Conservation (phyloP, 192 early-diverging fungal genomes). For the Backusella psychrophila region DNA sequence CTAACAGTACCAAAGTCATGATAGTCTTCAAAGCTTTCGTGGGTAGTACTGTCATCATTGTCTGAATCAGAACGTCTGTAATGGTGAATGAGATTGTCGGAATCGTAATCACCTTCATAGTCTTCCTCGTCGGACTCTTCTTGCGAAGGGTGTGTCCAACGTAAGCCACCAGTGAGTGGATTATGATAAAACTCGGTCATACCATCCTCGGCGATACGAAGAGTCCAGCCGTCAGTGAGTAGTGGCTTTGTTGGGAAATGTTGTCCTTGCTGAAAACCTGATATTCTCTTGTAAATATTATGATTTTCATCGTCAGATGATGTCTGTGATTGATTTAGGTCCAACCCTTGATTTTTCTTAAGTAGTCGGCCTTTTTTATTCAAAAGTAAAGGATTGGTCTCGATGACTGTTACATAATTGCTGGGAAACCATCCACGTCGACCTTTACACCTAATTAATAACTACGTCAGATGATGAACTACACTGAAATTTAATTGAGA, state of each 20-base stretch:
- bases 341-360: background rate
- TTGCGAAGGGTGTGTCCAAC: conserved; percentile 33
- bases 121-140: conserved; percentile 18
- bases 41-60: conserved; percentile 2
- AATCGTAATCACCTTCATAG: conserved; percentile 11
- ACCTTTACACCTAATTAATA: conserved; percentile 50
- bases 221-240: conserved; percentile 20
- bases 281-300: conserved; percentile 10
- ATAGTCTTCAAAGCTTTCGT: conserved; percentile 4
- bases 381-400: conserved; percentile 8
- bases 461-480: background rate
- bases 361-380: background rate
- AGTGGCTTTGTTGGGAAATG: background rate
- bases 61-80: background rate
- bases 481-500: background rate
- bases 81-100: background rate
- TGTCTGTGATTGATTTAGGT: background rate
- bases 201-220: conserved; percentile 34
- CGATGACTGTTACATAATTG: conserved; percentile 73
- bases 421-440: conserved; percentile 91
- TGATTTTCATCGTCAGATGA: background rate
- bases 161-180: conserved; percentile 32
- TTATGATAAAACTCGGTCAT: conserved; percentile 37
- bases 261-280: background rate
- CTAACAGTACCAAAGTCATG: background rate